Conservation (phyloP, 2,329 filamentous ascomycete genomes). For the Trichophyton benhamiae region DNA sequence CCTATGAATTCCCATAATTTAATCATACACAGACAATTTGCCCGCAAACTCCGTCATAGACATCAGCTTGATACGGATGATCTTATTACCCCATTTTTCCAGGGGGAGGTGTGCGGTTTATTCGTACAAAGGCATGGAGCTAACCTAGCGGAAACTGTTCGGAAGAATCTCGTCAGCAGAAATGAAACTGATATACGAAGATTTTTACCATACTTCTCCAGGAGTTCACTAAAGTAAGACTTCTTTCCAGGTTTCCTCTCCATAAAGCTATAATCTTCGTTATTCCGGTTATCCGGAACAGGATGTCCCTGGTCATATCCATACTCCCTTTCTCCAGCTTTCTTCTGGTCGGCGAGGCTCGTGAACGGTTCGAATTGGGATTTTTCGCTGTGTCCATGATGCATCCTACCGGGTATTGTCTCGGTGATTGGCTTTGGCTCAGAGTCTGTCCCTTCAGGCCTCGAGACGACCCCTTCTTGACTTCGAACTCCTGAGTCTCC, state of each 20-base stretch:
- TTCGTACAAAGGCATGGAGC: not conserved
- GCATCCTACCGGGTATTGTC: not conserved
- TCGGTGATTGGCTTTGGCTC: not conserved
- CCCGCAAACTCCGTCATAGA: too few species aligned
- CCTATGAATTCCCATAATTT: too few species aligned
- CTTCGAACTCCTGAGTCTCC: not conserved
- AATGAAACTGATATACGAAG: not conserved
- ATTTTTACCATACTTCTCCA: not conserved
- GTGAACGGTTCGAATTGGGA: not conserved
- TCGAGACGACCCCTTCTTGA: not conserved
- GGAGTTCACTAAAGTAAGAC: not conserved
- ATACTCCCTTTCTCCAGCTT: not conserved
- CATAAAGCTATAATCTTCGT: not conserved
- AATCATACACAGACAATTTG: too few species aligned
- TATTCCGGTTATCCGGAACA: not conserved
- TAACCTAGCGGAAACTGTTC: not conserved
- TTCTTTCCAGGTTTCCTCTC: not conserved
- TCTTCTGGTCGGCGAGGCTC: slow-evolving; percentile 2
- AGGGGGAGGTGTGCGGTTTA: not conserved
- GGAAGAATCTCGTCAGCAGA: not conserved
- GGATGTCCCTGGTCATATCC: not conserved
- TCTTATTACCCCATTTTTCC: too few species aligned
- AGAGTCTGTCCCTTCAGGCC: not conserved
- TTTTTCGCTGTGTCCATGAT: not conserved
- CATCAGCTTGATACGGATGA: too few species aligned